Evolutionary conservation across 805 yeast species (phyloP).

Genomic region (Lipomyces anomalus): DNA sequence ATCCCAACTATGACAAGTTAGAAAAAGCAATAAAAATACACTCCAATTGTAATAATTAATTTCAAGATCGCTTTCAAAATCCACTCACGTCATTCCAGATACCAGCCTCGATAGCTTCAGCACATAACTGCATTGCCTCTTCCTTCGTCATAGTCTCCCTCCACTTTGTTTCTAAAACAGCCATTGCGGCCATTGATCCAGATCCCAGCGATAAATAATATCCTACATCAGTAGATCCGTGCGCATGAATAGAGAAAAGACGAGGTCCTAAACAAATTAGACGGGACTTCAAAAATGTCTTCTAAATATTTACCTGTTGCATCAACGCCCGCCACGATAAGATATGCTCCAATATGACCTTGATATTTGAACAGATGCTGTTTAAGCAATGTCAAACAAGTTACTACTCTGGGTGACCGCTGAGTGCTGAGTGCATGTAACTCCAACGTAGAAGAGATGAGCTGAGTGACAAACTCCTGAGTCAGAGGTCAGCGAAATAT

Average conservation of each 20-base stretch:
- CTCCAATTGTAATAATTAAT: neutral
- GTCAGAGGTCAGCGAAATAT: neutral
- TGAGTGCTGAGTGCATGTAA: constrained; percentile 77
- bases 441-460: constrained; percentile 85
- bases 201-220: constrained; percentile 89
- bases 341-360: constrained; percentile 94
- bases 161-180: constrained; percentile 88
- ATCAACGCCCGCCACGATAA: constrained; percentile 97
- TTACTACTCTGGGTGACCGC: constrained; percentile 87
- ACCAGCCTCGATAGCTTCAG: constrained; percentile 95
- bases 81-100: constrained; percentile 77
- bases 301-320: constrained; percentile 64
- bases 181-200: constrained; percentile 98
- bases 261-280: constrained; percentile 47
- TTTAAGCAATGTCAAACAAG: constrained; percentile 86
- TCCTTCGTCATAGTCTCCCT: constrained; percentile 69
- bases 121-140: constrained; percentile 84
- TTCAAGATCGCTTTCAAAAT: too few relatives aligned
- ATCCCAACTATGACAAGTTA: constrained; percentile 52
- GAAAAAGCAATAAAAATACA: neutral
- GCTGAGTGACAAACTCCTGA: constrained; percentile 85
- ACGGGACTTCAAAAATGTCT: neutral
- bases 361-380: constrained; percentile 96
- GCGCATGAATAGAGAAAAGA: constrained; percentile 89
- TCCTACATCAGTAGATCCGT: constrained; percentile 96